Evolutionary conservation across 1,139 yeast species (phyloP), one percentile per base, ranked within the genome.

Genomic region (Debaryomyces coudertii): DNA sequence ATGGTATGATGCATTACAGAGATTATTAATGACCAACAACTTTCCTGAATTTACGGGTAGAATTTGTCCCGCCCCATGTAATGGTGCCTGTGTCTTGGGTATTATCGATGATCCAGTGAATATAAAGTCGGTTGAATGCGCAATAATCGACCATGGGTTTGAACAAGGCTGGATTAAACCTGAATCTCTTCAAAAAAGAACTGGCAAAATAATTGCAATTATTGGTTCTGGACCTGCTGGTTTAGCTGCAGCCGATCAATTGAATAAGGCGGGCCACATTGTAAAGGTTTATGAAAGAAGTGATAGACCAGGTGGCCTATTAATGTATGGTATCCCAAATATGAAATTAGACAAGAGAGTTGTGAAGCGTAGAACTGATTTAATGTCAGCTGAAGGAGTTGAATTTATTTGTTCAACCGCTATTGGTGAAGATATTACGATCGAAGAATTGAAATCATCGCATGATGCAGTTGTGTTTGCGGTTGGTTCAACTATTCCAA

Each of bases 241-340:
- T 63, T 78, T 93, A 62, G 93, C 99, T 39, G 83, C 92, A 64
- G 98, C 98, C 51, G 98, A 92, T 66, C 98, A 92, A 74, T 82
- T 93, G 66, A 93, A 93, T 79, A 87, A 85, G 65, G 97, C 98
- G 35, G 99, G 99, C 47, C 99, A 93, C 69, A 60, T 65, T 23
- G 97, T 93, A 45, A 88, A 93, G 38, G 93, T 93, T 43, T 92
- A 85, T 66, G 99, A 93, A 73, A 85, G 98, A 68, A 78, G 93
- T 48, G 97, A 93, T 71, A 83, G 97, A 68, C 87, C 95, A 47
- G 99, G 99, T 76, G 99, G 99, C 47, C 79, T 93, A 65, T 72
- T 93, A 73, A 93, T 93, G 98, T 93, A 93, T 68, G 99, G 99
- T 81, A 93, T 93, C 71, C 99, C 99, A 60, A 93, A 93, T 77